These are phyloP conservation scores for Sclerotinia glacialis DNA, from an alignment of 2,329 filamentous ascomycete genomes.

Conservation along the genomic window DNA sequence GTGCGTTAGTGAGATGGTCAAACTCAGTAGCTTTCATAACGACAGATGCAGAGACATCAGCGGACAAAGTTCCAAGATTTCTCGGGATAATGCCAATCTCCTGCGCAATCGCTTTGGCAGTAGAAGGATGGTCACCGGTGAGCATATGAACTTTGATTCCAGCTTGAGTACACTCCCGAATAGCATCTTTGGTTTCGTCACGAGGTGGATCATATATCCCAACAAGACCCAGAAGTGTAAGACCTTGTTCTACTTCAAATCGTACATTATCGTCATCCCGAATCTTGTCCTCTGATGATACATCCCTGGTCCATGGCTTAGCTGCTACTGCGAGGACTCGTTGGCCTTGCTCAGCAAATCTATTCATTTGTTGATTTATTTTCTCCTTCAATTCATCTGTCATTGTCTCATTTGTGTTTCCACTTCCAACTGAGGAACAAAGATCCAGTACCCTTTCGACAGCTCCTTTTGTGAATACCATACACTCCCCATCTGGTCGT, in stretches of 20 bases:
- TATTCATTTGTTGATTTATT: slow-evolving; percentile 66
- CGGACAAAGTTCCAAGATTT: slow-evolving; percentile 25
- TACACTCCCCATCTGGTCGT: slow-evolving; percentile 41
- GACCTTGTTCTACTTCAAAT: slow-evolving; percentile 49
- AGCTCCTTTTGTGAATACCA: slow-evolving; percentile 63
- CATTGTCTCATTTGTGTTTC: slow-evolving; percentile 46
- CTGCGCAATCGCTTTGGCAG: slow-evolving; percentile 68
- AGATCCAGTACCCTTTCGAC: slow-evolving; percentile 66
- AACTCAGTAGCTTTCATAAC: slow-evolving; percentile 66
- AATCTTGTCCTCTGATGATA: slow-evolving; percentile 24
- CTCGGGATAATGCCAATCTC: slow-evolving; percentile 54
- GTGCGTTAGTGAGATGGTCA: slow-evolving; percentile 59
- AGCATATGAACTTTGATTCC: slow-evolving; percentile 78
- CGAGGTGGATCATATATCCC: slow-evolving; percentile 60
- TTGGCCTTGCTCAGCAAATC: slow-evolving; percentile 62
- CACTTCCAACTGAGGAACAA: slow-evolving; percentile 52
- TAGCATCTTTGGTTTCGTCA: slow-evolving; percentile 57
- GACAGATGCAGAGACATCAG: slow-evolving; percentile 45
- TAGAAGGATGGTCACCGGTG: slow-evolving; percentile 68
- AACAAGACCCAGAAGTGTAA: slow-evolving; percentile 61
- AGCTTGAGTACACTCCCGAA: slow-evolving; percentile 63
- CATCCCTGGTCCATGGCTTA: slow-evolving; percentile 35
- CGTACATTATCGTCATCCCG: slow-evolving; percentile 29
- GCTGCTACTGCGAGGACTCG: slow-evolving; percentile 66
- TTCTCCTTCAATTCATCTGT: slow-evolving; percentile 53